phyloP scores from a whole-genome alignment of 2,329 filamentous ascomycete genomes.

The Talaromyces sp. region DNA sequence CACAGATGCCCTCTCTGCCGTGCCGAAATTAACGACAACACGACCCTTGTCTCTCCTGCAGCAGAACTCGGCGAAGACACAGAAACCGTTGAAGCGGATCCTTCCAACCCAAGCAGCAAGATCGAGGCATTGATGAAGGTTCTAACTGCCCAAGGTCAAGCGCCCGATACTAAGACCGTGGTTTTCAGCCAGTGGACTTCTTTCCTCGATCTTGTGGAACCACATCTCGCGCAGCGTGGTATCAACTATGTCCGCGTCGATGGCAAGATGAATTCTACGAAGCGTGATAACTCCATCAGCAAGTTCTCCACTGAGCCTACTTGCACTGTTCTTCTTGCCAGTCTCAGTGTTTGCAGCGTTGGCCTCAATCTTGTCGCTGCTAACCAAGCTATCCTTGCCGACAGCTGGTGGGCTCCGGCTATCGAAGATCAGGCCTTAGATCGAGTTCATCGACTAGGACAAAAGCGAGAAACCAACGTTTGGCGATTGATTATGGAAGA shows the following conservation, averaged over 20 bases:
- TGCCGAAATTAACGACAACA: conserved; percentile 62
- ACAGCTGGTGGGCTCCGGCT: conserved; percentile 90
- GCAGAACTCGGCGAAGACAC: conserved; percentile 57
- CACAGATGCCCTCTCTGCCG: conserved; percentile 85
- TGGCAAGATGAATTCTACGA: conserved; percentile 71
- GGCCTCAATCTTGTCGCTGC: conserved; percentile 84
- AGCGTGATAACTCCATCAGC: conserved; percentile 72
- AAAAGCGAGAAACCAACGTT: conserved; percentile 75
- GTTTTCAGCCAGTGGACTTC: conserved; percentile 83
- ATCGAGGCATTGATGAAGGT: conserved; percentile 78
- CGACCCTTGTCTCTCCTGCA: conserved; percentile 68
- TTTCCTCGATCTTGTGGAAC: conserved; percentile 74
- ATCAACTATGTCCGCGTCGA: conserved; percentile 74
- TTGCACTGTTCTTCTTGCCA: conserved; percentile 78
- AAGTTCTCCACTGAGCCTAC: conserved; percentile 67
- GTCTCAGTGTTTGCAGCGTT: conserved; percentile 78
- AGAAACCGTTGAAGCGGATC: conserved; percentile 58
- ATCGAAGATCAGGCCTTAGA: conserved; percentile 93
- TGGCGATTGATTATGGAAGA: conserved; percentile 81
- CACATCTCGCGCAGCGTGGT: conserved; percentile 62
- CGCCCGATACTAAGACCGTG: conserved; percentile 71
- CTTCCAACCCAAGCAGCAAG: conserved; percentile 74
- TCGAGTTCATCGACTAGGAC: conserved; percentile 81
- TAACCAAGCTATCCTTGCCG: conserved; percentile 79
- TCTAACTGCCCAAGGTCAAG: conserved; percentile 68